These are phyloP conservation scores for Wickerhamomyces sp. DNA, from an alignment of 1,139 yeast genomes.

Conservation along the genomic window DNA sequence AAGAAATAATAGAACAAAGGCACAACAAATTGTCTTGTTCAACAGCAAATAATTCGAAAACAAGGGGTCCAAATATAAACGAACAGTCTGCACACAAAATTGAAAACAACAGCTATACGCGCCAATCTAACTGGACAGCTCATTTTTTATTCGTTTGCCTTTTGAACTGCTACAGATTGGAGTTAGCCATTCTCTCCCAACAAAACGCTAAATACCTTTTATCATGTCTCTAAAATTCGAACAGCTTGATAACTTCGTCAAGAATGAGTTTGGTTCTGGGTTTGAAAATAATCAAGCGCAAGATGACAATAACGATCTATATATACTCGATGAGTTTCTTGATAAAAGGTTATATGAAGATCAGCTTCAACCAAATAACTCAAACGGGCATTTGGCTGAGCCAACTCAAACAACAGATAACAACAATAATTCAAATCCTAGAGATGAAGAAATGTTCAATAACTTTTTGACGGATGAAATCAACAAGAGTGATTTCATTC, in stretches of 20 bases:
- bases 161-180: too few species aligned
- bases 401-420: background rate
- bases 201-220: background rate
- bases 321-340: conserved; percentile 47
- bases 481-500: conserved; percentile 18
- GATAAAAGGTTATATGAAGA: conserved; percentile 51
- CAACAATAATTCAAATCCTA: background rate
- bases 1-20: too few species aligned
- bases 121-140: too few species aligned
- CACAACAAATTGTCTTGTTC: too few species aligned
- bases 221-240: conserved; percentile 15
- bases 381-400: too few species aligned
- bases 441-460: conserved; percentile 21
- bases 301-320: conserved; percentile 7
- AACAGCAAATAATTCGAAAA: too few species aligned
- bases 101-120: too few species aligned
- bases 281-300: conserved; percentile 4
- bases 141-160: too few species aligned
- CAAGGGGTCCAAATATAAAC: too few species aligned
- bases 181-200: too few species aligned
- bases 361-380: too few species aligned
- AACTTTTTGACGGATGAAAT: conserved; percentile 23
- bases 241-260: conserved; percentile 1
- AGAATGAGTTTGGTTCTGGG: background rate
- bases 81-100: too few species aligned